Conservation (phyloP, 2,329 filamentous ascomycete species). For the Pseudocercospora fuligena region DNA sequence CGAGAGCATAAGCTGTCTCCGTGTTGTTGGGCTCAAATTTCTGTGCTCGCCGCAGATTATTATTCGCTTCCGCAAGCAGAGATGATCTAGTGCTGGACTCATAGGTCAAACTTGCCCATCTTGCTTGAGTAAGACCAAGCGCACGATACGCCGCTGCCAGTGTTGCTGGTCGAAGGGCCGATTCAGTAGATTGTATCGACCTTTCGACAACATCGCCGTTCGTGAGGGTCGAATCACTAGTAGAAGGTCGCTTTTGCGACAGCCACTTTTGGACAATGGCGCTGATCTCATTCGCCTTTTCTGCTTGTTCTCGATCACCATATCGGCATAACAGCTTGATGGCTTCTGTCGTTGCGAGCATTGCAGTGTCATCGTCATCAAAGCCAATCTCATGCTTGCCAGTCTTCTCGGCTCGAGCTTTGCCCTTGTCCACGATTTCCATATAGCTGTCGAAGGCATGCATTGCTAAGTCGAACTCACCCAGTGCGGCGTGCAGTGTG, state of each 20-base stretch:
- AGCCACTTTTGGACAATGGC: conserved; percentile 76
- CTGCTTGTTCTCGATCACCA: conserved; percentile 72
- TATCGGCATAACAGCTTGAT: conserved; percentile 82
- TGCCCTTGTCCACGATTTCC: conserved; percentile 83
- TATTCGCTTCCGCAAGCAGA: conserved; percentile 77
- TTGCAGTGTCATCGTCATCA: conserved; percentile 76
- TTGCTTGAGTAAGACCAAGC: conserved; percentile 82
- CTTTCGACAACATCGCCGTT: conserved; percentile 19
- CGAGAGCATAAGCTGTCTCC: conserved; percentile 79
- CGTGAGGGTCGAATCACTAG: conserved; percentile 16
- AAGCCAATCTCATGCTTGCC: conserved; percentile 71
- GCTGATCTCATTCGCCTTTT: conserved; percentile 76
- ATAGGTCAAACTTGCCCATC: conserved; percentile 83
- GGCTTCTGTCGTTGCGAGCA: conserved; percentile 79
- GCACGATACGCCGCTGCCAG: conserved; percentile 78
- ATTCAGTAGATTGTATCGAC: conserved; percentile 39
- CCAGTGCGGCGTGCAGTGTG: conserved; percentile 80
- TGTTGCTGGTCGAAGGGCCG: conserved; percentile 61
- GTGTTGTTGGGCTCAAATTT: conserved; percentile 58
- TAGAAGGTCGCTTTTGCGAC: conserved; percentile 58
- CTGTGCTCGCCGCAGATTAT: conserved; percentile 66
- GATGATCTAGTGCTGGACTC: conserved; percentile 70
- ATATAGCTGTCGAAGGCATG: conserved; percentile 92
- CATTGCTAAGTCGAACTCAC: conserved; percentile 89
- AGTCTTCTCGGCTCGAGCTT: conserved; percentile 78